Evolutionary conservation across 2,329 filamentous ascomycete genomes (phyloP), one percentile per base, ranked within the genome.

Genomic region (Colletotrichum acutatum): DNA sequence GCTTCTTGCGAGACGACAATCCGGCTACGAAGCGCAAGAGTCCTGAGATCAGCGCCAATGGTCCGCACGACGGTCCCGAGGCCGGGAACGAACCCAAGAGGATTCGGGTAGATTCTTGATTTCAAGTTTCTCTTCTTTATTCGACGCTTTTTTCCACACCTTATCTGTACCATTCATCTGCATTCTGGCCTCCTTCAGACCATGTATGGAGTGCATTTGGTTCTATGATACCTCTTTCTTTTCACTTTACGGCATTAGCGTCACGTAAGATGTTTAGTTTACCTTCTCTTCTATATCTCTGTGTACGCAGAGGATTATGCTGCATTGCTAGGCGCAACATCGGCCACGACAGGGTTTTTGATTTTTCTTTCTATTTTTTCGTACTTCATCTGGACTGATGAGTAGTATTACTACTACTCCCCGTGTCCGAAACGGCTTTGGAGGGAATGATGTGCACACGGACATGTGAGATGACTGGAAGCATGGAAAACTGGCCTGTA

Each of bases 1-100:
- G 90, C 71, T 92, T 92, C 76, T 77, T 92, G 66, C 84, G 90
- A 71, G 90, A 92, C 24, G 90, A 92, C 30, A 80, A 80, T 62
- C 78, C 75, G 28, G 77, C 77, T 22, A 72, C 82, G 0, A 90
- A 90, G 80, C 83, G 89, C 73, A 91, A 90, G 81, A 90, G 88
- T 71, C 88, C 88, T 1, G 89, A 90, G 9, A 82, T 84, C 46
- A 84, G 82, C 62, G 80, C 79, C 12, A 81, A 79, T n/a, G 82
- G 82, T 2, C 79, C 82, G 1, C 79, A 80, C 9, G 87, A 88
- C 30, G 78, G 81, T 3, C 79, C 83, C 4, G 86, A 87, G 28
- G 76, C 78, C 52, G 80, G 80, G 22, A 82, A 80, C n/a, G 88
- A 90, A 30, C 77, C 86, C 9, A 91, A 90, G 80, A 83, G 89